Evolutionary conservation across 441 rosid species (phyloP).

Genomic region (Mallotus repandus): DNA sequence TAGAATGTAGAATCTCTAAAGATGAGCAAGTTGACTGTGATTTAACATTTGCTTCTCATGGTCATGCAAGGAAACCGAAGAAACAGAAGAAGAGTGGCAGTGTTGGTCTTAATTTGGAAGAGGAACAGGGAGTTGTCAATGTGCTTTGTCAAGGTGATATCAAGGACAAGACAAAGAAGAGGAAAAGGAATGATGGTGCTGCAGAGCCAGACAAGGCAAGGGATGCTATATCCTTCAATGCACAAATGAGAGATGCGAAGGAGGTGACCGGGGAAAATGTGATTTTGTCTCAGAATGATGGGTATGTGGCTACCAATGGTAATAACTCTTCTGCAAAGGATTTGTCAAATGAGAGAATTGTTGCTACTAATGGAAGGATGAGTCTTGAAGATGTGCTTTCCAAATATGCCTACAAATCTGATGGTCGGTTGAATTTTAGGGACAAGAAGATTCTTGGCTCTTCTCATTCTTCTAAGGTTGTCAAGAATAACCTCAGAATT

Average conservation of each 20-base stretch:
- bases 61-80: not conserved
- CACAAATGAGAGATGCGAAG: not conserved
- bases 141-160: not conserved
- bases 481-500: not conserved
- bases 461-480: not conserved
- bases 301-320: not conserved
- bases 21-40: not conserved
- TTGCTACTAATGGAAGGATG: not conserved
- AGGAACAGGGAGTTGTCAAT: not conserved
- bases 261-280: not conserved
- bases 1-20: not conserved
- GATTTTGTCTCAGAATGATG: not conserved
- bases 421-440: not conserved
- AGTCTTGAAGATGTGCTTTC: slow-evolving; percentile 16
- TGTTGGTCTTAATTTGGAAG: not conserved
- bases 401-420: slow-evolving; percentile 2
- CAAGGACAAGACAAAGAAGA: not conserved
- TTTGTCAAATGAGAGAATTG: not conserved
- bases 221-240: not conserved
- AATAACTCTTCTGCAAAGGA: not conserved
- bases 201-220: not conserved
- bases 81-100: not conserved
- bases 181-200: not conserved
- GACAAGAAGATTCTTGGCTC: not conserved
- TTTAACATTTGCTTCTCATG: not conserved